Conservation (phyloP, 2,329 filamentous ascomycete genomes). For the Blastomyces gilchristii region DNA sequence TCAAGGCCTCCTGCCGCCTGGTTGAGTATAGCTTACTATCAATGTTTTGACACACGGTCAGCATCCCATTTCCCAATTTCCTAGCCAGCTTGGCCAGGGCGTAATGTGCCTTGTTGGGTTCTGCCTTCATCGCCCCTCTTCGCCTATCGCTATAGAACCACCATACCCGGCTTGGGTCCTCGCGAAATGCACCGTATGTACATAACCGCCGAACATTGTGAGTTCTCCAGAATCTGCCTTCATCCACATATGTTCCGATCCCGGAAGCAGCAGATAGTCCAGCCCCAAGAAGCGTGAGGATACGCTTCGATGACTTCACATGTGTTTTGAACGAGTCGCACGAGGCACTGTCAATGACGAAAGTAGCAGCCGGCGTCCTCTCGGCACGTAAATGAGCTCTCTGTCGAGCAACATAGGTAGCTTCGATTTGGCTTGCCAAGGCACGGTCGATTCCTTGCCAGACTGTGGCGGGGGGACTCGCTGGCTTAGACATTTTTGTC, state of each 20-base stretch:
- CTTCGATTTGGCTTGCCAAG: slow-evolving; percentile 3
- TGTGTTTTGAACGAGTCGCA: slow-evolving; percentile 3
- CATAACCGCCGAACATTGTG: slow-evolving; percentile 1
- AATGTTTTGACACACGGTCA: slow-evolving; percentile 7
- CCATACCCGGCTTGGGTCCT: slow-evolving; percentile 3
- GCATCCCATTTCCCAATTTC: background rate
- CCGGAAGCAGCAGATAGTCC: slow-evolving; percentile 4
- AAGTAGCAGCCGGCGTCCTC: background rate
- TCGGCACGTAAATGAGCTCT: background rate
- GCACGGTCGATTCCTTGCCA: background rate
- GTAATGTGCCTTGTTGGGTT: slow-evolving; percentile 3
- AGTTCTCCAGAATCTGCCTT: slow-evolving; percentile 1
- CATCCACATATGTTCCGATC: slow-evolving; percentile 1
- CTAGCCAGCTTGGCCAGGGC: background rate
- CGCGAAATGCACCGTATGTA: background rate
- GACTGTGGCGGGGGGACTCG: background rate
- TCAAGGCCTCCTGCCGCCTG: background rate
- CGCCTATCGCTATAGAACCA: slow-evolving; percentile 7
- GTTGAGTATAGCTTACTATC: background rate
- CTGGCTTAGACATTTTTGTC: background rate
- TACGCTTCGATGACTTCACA: background rate
- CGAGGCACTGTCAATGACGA: background rate
- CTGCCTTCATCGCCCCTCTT: background rate
- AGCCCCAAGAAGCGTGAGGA: slow-evolving; percentile 1
- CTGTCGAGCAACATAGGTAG: background rate